These are phyloP conservation scores for Rhamnella rubrinervis DNA, from an alignment of 331 rosid species.

Conservation along the genomic window DNA sequence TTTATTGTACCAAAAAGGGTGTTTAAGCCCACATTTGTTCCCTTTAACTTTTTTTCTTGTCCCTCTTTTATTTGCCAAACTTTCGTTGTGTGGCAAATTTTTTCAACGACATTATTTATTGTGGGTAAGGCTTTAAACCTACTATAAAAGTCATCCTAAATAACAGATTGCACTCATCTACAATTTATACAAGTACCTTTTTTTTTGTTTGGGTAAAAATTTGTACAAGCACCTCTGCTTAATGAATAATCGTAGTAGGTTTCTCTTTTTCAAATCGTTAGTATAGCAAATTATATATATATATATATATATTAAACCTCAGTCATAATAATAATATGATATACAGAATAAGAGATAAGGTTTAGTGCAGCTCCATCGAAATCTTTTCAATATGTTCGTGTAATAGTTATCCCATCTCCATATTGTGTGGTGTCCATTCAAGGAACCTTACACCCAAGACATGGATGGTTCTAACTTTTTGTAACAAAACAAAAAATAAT, in stretches of 20 bases:
- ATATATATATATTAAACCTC: too few species aligned
- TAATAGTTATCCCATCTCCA: slow-evolving; percentile 36
- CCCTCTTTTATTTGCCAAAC: slow-evolving; percentile 4
- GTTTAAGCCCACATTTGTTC: too few species aligned
- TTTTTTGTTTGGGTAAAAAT: too few species aligned
- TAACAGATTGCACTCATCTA: too few species aligned
- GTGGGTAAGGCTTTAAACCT: background rate
- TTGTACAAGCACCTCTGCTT: too few species aligned
- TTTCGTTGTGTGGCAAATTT: background rate
- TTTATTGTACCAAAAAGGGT: too few species aligned
- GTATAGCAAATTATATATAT: too few species aligned
- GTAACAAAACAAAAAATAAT: background rate
- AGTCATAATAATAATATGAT: too few species aligned
- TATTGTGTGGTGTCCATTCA: slow-evolving; percentile 47
- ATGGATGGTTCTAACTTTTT: slow-evolving; percentile 20
- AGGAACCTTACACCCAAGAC: slow-evolving; percentile 19
- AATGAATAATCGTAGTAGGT: too few species aligned
- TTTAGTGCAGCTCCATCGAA: background rate
- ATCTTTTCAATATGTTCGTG: background rate
- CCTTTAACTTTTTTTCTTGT: background rate
- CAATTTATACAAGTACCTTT: too few species aligned
- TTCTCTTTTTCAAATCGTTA: too few species aligned
- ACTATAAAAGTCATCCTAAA: too few species aligned
- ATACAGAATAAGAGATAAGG: background rate
- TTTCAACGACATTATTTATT: slow-evolving; percentile 3